Conservation (phyloP, 371 early-diverging fungal species). For the Mucor sp. region DNA sequence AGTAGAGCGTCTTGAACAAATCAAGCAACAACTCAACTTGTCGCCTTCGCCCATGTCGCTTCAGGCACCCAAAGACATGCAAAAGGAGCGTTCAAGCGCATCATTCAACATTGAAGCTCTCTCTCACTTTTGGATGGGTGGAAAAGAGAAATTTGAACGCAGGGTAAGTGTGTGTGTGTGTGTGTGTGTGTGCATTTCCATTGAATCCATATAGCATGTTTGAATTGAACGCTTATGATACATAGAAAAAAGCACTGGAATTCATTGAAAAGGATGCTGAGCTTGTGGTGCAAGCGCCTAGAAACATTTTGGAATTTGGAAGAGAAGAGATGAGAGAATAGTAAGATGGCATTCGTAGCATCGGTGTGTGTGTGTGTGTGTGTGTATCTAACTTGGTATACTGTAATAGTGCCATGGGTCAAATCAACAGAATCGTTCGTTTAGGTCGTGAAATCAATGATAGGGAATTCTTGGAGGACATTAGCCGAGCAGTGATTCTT, state of each 20-base stretch:
- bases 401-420: conserved; percentile 54
- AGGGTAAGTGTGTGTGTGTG: conserved; percentile 28
- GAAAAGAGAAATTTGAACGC: conserved; percentile 46
- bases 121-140: conserved; percentile 49
- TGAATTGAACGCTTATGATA: background rate
- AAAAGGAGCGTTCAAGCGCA: conserved; percentile 56
- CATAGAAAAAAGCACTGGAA: conserved; percentile 44
- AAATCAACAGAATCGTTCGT: conserved; percentile 51
- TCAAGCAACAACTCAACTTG: conserved; percentile 39
- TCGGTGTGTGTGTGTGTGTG: background rate
- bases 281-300: conserved; percentile 52
- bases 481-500: conserved; percentile 25
- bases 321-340: conserved; percentile 62
- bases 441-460: conserved; percentile 15
- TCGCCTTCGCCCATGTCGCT: conserved; percentile 41
- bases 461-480: conserved; percentile 12
- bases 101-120: conserved; percentile 58
- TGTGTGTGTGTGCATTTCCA: background rate
- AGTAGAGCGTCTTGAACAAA: conserved; percentile 12
- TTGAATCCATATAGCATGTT: no score
- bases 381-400: background rate
- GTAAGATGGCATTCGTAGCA: conserved; percentile 24
- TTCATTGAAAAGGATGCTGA: conserved; percentile 62
- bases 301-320: conserved; percentile 61
- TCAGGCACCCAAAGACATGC: conserved; percentile 40